Evolutionary conservation across 1,139 yeast species (phyloP), one percentile per base, ranked within the genome.

Genomic region (Arxiozyma telluris): DNA sequence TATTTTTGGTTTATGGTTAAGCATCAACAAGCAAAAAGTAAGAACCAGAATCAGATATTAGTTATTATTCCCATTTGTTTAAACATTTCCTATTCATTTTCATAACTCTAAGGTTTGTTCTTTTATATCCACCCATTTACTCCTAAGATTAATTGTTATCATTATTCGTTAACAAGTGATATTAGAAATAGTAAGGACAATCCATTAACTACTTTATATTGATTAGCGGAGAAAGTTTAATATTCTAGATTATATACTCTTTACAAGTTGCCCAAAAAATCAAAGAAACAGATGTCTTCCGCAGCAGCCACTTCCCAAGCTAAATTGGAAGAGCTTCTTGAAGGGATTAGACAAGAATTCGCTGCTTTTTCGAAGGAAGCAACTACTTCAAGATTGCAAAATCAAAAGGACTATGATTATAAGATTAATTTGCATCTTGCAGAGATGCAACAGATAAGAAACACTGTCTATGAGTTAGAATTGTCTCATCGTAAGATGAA

Each of bases 401-500:
- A 67, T 54, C 93, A 90, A 74, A 96, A 90, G 70, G 97, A 91
- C 68, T 88, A 85, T 65, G 98, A 93, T 72, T 77, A 86, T 63
- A 91, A 91, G 70, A 84, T 89, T 68, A 84, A 82, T 68, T 96
- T 90, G 72, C 98, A 93, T 71, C 85, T 90, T 53, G 89, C 88
- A 53, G 98, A 93, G 71, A 85, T 93, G 83, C 94, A 90, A 68
- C 96, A 88, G 70, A 91, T 93, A 60, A 81, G 97, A 65, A 95
- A 89, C 67, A 88, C 96, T 20, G 96, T 93, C 50, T 90, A 85
- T 67, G 98, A 93, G 69, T 79, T 93, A 64, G 98, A 93, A 70
- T 81, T 86, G 80, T 94, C 96, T 49, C 98, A 93, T 73, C 79
- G 96, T 63, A 88, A 89, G 70, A 88, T 93, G 80, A 91, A 91